Base-by-base conservation (phyloP, 2,329 filamentous ascomycete genomes). In the Cercospora brassicicola region DNA sequence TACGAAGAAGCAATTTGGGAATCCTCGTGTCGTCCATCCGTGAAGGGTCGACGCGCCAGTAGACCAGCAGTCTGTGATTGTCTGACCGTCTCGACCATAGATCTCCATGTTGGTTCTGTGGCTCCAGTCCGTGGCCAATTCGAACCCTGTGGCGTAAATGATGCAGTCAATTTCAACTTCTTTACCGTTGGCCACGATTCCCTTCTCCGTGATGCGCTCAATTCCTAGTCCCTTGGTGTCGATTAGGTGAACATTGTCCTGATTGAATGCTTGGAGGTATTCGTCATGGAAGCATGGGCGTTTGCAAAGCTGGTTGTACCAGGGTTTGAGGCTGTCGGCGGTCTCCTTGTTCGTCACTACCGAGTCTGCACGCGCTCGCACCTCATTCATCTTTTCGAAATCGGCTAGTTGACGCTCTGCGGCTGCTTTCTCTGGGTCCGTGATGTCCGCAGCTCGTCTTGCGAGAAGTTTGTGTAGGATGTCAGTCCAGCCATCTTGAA, bases 241-340 rank as follows among this genome's bases (percentile, higher is more conserved):
- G 28, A 90, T 79, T 0, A 90, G 82, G 8, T 82, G 81, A 2
- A 90, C 88, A 71, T 87, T 84, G 0, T 81, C 77, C 30, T 74
- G 76, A 77, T 90, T 90, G 81, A 90, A 90, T 0, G 84, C 72
- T 4, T 81, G 72, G 0, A 90, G 82, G 20, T 73, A 90, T 4
- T 84, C 81, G 72, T 90, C 86, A 76, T 87, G 86, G 77, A 89
- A 90, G 42, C 81, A 84, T 0, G 88, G 87, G 0, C 88, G 84
- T 75, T 90, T 90, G 80, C 88, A 90, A 82, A 85, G 88, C 0
- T 79, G 78, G 0, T 85, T 83, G 73, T 89, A 90, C 85, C 85
- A 88, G 0, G 86, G 80, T 73, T 87, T 86, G 4, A 89, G 80
- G 2, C 77, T 81, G 18, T 82, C 81, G 0, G 87, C 87, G 0